Evolutionary conservation across 139 green algal genomes (phyloP).

Genomic region (Ulvella scutata): DNA sequence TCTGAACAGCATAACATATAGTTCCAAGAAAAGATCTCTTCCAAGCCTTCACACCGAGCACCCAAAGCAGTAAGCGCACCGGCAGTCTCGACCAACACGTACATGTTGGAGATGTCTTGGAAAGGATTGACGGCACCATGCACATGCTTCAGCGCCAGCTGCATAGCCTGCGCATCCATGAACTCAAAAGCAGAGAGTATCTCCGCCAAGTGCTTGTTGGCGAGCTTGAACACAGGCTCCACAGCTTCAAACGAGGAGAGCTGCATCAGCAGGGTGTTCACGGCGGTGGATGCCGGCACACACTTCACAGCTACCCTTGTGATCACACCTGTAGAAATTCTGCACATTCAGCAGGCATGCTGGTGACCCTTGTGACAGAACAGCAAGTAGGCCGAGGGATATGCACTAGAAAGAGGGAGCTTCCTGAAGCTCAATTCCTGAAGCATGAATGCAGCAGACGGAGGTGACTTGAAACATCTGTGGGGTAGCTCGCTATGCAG

Average conservation of each 20-base stretch:
- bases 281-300: constrained; percentile 34
- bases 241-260: constrained; percentile 41
- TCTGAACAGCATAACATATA: too few relatives aligned
- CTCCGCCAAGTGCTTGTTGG: constrained; percentile 58
- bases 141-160: constrained; percentile 33
- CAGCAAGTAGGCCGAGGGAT: too few relatives aligned
- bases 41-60: too few relatives aligned
- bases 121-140: constrained; percentile 43
- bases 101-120: constrained; percentile 41
- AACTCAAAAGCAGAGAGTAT: constrained; percentile 85
- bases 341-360: too few relatives aligned
- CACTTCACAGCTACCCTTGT: constrained; percentile 68
- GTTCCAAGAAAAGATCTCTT: too few relatives aligned
- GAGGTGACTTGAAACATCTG: too few relatives aligned
- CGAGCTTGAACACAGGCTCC: constrained; percentile 35
- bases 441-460: too few relatives aligned
- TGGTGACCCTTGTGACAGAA: too few relatives aligned
- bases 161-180: constrained; percentile 59
- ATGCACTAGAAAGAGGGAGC: too few relatives aligned
- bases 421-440: too few relatives aligned
- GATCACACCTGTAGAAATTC: constrained; percentile 44
- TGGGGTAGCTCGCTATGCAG: too few relatives aligned
- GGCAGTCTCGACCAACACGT: constrained; percentile 82
- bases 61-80: neutral
- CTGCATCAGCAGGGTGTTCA: constrained; percentile 59